Evolutionary conservation across 2,329 filamentous ascomycete species (phyloP).

Genomic region (Pyricularia sp.): DNA sequence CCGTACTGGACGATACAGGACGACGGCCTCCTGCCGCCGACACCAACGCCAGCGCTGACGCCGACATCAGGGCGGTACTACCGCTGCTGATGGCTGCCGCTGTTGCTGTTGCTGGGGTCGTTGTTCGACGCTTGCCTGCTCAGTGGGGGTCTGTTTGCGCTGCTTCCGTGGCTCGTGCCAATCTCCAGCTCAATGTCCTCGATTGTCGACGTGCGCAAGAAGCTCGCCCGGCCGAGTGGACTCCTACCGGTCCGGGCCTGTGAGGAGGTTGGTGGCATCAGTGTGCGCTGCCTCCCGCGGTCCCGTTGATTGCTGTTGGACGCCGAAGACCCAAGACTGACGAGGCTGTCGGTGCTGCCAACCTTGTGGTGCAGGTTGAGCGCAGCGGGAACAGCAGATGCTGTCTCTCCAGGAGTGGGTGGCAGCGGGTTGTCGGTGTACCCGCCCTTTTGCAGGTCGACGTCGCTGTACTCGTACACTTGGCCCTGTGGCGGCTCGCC

Average conservation of each 20-base stretch:
- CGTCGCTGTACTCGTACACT: conserved; percentile 40
- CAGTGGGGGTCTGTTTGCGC: background rate
- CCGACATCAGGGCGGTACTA: background rate
- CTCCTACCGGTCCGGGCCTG: conserved; percentile 22
- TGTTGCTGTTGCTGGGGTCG: background rate
- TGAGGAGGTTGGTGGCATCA: conserved; percentile 15
- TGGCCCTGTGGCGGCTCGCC: conserved; percentile 27
- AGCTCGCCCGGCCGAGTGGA: conserved; percentile 26
- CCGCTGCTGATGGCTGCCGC: background rate
- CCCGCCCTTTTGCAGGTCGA: conserved; percentile 28
- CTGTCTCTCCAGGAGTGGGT: conserved; percentile 7
- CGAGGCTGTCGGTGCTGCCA: conserved; percentile 16
- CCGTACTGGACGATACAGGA: background rate
- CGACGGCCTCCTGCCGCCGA: background rate
- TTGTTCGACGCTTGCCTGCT: background rate
- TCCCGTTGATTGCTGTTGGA: background rate
- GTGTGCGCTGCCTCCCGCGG: conserved; percentile 10
- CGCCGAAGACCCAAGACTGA: conserved; percentile 5
- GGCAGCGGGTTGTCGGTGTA: conserved; percentile 27
- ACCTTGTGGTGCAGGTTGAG: conserved; percentile 11
- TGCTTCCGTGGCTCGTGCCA: conserved; percentile 12
- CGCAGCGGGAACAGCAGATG: background rate
- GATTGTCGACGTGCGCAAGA: conserved; percentile 17
- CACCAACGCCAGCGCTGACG: background rate
- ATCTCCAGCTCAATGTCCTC: conserved; percentile 22